A percentile compares a stretch with the other conserved stretches of the same genome.
These are phyloP conservation scores for Musa balbisiana DNA, from an alignment of 202 grass and related monocot species.

Conservation along the genomic window DNA sequence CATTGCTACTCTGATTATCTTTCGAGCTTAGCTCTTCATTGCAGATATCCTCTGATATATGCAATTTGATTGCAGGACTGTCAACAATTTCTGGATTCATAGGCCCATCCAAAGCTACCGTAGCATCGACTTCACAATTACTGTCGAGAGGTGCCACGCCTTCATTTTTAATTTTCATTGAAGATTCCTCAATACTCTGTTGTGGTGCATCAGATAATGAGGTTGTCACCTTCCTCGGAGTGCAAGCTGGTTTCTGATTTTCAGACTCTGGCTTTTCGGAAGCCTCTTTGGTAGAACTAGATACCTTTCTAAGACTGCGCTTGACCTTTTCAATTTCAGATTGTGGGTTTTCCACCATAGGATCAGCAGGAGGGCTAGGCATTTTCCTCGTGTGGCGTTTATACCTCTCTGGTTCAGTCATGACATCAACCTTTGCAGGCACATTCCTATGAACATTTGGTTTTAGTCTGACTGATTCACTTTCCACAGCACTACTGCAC, in stretches of 20 bases:
- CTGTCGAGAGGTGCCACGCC: not conserved
- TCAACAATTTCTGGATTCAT: not conserved
- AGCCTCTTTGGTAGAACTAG: conserved; percentile 20
- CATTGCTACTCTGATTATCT: not conserved
- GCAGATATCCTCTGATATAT: not conserved
- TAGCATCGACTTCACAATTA: not conserved
- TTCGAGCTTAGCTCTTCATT: conserved; percentile 6
- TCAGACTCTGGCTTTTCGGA: conserved; percentile 10
- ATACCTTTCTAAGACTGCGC: conserved; percentile 19
- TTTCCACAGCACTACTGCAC: conserved; percentile 14
- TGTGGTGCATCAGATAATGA: not conserved
- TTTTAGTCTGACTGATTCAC: conserved; percentile 22
- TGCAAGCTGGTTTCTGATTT: conserved; percentile 8
- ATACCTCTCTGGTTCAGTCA: conserved; percentile 22
- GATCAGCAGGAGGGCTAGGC: conserved; percentile 7
- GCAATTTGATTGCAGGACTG: not conserved
- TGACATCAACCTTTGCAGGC: conserved; percentile 4
- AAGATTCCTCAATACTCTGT: not conserved
- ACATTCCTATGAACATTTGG: not conserved
- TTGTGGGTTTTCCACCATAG: conserved; percentile 6
- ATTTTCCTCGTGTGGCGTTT: conserved; percentile 19
- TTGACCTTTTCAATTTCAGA: conserved; percentile 29
- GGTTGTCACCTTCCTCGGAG: not conserved
- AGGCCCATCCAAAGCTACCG: not conserved
- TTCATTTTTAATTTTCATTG: not conserved